Base-by-base conservation (phyloP, 768 basidiomycete genomes). In the Agaricus subrufescens region DNA sequence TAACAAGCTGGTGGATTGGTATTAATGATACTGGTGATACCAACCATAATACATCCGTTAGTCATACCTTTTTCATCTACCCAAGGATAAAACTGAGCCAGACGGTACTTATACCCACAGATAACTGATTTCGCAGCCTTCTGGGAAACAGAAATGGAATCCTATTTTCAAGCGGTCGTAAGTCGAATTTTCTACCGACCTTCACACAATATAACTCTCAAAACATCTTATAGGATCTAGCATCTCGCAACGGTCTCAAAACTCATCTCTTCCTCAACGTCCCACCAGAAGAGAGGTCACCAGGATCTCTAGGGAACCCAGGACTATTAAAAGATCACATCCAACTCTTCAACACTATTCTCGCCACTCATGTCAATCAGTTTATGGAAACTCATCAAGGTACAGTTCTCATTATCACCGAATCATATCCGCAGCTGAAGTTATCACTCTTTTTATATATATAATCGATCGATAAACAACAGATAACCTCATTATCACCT, bases 11-110 rank as follows among this genome's bases (percentile, higher is more conserved):
- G 81, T 83, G 79, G 79, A 82, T 81, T 54, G 81, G 82, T 8
- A 82, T 81, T 52, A 83, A 81, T 66, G 81, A 82, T 60, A 81
- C 80, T 8, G 77, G 80, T 9, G 82, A 83, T 62, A 75, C 75
- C 1, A 52, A 77, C 26, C 64, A 62, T 29, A 80, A 79, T 58
- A 53, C 70, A 9, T 71, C 72, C 12, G 70, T 72, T 60, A 27
- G 61, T 59, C n/a, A 27, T 14, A 7, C 7, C 5, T 29, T 5
- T 19, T 7, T 19, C 9, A 19, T 19, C 19, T 19, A 19, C 31
- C 37, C 19, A 23, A 12, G 3, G 3, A 7, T 4, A 3, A 50
- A 4, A n/a, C 15, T 37, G 46, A n/a, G 11, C 15, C 27, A 29
- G 12, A 47, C 2, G 9, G 44, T 4, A 30, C 26, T 37, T 34